Conservation (phyloP, 441 rosid genomes). For the Erodium moschatum region DNA sequence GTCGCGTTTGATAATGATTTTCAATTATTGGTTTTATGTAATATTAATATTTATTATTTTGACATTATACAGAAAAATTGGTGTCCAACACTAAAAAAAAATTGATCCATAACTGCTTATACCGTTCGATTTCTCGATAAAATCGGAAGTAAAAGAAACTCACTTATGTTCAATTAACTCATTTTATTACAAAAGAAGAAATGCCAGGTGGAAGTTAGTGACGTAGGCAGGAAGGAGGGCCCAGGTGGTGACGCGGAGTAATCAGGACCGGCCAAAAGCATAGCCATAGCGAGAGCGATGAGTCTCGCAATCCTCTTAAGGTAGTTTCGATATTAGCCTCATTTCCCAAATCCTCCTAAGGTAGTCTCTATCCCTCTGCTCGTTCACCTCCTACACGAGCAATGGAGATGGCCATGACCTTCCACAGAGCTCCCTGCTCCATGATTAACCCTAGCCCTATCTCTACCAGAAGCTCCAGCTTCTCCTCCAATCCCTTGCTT, state of each 20-base stretch:
- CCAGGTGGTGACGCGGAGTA: conserved; percentile 9
- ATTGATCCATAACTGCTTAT: no score
- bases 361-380: conserved; percentile 1
- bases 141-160: no score
- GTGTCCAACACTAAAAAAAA: no score
- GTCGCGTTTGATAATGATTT: no score
- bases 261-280: not conserved
- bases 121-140: no score
- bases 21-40: no score
- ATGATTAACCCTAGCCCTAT: conserved; percentile 2
- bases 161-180: no score
- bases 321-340: conserved; percentile 10
- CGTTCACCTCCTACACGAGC: no score
- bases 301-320: not conserved
- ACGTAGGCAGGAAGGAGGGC: not conserved
- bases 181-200: not conserved
- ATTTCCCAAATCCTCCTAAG: conserved; percentile 12
- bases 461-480: conserved; percentile 1
- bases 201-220: not conserved
- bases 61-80: no score
- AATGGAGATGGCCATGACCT: conserved; percentile 11
- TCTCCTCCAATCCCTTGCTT: not conserved
- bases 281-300: not conserved
- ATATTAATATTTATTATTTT: no score
- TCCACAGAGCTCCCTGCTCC: conserved; percentile 9